These are phyloP conservation scores for Didymella arachidicola DNA, from an alignment of 2,329 filamentous ascomycete species.

Conservation along the genomic window DNA sequence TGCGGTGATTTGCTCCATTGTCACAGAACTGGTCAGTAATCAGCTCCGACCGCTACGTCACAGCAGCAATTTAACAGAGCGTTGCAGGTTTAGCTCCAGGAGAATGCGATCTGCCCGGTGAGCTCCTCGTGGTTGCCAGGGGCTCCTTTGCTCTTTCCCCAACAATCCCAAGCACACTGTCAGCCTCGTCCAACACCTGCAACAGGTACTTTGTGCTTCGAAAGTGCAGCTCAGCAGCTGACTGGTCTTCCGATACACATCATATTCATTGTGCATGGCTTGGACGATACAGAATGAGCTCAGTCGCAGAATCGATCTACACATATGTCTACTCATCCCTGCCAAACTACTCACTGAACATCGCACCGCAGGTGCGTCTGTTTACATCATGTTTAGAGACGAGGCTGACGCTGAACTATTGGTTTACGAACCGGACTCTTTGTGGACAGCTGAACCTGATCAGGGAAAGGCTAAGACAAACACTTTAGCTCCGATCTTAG, in stretches of 20 bases:
- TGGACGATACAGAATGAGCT: background rate
- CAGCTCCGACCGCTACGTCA: background rate
- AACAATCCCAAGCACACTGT: background rate
- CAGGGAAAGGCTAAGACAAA: constrained; percentile 5
- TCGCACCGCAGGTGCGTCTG: constrained; percentile 7
- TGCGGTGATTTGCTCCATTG: background rate
- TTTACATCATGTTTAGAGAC: constrained; percentile 15
- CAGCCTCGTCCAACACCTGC: background rate
- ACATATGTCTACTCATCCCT: background rate
- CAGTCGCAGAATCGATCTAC: background rate
- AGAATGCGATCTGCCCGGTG: background rate
- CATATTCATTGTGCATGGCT: constrained; percentile 1
- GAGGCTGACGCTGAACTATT: constrained; percentile 9
- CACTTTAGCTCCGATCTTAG: constrained; percentile 16
- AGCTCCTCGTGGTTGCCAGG: background rate
- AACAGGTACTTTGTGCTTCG: background rate
- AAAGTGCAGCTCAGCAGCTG: background rate
- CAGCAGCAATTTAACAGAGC: background rate
- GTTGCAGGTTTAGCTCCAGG: background rate
- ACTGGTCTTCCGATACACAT: background rate
- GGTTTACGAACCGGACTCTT: background rate
- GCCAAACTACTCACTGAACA: background rate
- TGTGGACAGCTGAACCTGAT: background rate
- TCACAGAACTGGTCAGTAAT: background rate
- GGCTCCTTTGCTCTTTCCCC: background rate